Evolutionary conservation across 2,329 filamentous ascomycete genomes (phyloP).

Genomic region (Clarireedia sp.): DNA sequence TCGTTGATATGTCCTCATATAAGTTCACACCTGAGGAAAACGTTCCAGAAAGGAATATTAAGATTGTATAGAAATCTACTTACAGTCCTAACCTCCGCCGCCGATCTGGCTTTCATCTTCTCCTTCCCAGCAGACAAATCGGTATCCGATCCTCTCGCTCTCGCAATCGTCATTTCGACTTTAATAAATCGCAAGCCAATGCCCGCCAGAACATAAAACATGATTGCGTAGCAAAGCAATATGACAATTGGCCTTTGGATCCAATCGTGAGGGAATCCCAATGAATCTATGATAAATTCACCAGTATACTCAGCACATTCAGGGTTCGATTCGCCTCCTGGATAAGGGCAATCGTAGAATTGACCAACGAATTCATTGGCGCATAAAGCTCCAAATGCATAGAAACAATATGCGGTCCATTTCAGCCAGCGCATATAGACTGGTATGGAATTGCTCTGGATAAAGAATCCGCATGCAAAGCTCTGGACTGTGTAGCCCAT

Average conservation of each 20-base stretch:
- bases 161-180: constrained; percentile 62
- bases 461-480: constrained; percentile 69
- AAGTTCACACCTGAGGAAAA: no score
- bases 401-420: constrained; percentile 58
- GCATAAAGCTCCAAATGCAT: constrained; percentile 61
- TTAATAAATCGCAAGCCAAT: constrained; percentile 56
- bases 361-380: constrained; percentile 65
- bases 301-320: constrained; percentile 63
- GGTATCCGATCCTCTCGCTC: constrained; percentile 47
- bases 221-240: constrained; percentile 51
- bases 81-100: constrained; percentile 43
- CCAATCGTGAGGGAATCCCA: constrained; percentile 63
- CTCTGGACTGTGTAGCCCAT: constrained; percentile 65
- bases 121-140: constrained; percentile 65
- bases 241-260: constrained; percentile 57
- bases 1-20: no score
- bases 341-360: constrained; percentile 65
- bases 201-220: constrained; percentile 54
- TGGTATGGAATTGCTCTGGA: constrained; percentile 64
- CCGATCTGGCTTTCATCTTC: constrained; percentile 50
- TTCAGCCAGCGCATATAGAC: constrained; percentile 75
- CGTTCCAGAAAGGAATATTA: not conserved
- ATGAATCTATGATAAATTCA: constrained; percentile 56
- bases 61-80: not conserved
- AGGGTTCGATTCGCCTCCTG: constrained; percentile 54